phyloP scores from a whole-genome alignment of 148 eudicot genomes.

The Selenicereus undatus region DNA sequence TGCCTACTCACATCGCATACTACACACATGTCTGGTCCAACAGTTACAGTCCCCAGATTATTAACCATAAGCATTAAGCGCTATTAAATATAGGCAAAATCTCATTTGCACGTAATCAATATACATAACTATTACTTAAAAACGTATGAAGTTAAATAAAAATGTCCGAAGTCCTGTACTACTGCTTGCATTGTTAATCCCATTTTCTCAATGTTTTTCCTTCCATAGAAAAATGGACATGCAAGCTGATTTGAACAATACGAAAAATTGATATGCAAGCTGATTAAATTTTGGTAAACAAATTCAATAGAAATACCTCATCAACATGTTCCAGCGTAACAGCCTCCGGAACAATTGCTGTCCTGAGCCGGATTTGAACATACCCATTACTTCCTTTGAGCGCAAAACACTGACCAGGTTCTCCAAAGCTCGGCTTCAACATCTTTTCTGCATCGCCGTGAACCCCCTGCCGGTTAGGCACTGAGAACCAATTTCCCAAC shows the following conservation, averaged over 20 bases:
- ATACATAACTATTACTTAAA: too few species aligned
- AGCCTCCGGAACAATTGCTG: slow-evolving; percentile 78
- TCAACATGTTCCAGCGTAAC: slow-evolving; percentile 86
- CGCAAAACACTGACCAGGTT: slow-evolving; percentile 89
- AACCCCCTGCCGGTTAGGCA: slow-evolving; percentile 27
- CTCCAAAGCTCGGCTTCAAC: slow-evolving; percentile 83
- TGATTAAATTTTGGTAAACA: background rate
- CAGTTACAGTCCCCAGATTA: background rate
- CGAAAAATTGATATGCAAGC: background rate
- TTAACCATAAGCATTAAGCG: background rate
- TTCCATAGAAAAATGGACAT: background rate
- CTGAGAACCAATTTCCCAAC: slow-evolving; percentile 30
- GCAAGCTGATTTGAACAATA: background rate
- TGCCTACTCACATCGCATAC: background rate
- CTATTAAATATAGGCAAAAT: background rate
- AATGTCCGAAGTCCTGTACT: too few species aligned
- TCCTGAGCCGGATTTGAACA: slow-evolving; percentile 62
- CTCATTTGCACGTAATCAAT: background rate
- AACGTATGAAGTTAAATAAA: too few species aligned
- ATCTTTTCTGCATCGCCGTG: slow-evolving; percentile 48
- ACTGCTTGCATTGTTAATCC: background rate
- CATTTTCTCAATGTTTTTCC: background rate
- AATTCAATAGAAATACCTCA: slow-evolving; percentile 40
- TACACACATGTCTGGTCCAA: background rate
- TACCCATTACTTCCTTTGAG: slow-evolving; percentile 77